A percentile compares a stretch with the other conserved stretches of the same genome.
Conservation (phyloP, 495 filamentous ascomycete genomes). For the Chaetomium cochliodes region DNA sequence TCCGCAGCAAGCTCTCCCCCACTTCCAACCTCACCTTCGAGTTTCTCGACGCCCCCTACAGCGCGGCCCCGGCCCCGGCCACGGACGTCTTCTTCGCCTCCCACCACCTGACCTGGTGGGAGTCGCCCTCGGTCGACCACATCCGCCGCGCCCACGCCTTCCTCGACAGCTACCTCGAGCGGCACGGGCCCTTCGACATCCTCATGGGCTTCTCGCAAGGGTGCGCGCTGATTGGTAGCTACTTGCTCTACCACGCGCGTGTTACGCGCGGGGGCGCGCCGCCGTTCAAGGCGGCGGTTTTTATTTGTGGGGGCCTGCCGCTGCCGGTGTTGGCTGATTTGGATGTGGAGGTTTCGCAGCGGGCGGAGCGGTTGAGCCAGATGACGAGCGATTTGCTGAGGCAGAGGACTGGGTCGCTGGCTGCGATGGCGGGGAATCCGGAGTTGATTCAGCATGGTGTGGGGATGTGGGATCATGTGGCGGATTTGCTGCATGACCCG, state of each 20-base stretch:
- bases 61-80: constrained; percentile 48
- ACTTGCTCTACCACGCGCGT: constrained; percentile 43
- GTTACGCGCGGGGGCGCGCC: constrained; percentile 31
- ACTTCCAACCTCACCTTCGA: constrained; percentile 53
- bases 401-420: constrained; percentile 33
- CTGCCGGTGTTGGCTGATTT: constrained; percentile 51
- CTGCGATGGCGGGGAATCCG: constrained; percentile 33
- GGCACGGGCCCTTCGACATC: constrained; percentile 59
- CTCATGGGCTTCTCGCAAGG: constrained; percentile 63
- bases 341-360: constrained; percentile 48
- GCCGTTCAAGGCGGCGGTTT: constrained; percentile 59
- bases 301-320: constrained; percentile 57
- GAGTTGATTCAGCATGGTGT: constrained; percentile 28
- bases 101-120: constrained; percentile 51
- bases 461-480: constrained; percentile 33
- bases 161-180: constrained; percentile 49
- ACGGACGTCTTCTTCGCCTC: constrained; percentile 54
- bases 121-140: constrained; percentile 34
- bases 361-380: constrained; percentile 43
- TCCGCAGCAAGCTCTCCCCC: constrained; percentile 34
- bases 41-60: constrained; percentile 55
- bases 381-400: constrained; percentile 32
- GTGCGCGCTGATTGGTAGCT: constrained; percentile 50
- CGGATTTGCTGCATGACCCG: constrained; percentile 38
- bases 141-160: constrained; percentile 45